Evolutionary conservation across 305 asterid genomes (phyloP).

Genomic region (Ajuga reptans): DNA sequence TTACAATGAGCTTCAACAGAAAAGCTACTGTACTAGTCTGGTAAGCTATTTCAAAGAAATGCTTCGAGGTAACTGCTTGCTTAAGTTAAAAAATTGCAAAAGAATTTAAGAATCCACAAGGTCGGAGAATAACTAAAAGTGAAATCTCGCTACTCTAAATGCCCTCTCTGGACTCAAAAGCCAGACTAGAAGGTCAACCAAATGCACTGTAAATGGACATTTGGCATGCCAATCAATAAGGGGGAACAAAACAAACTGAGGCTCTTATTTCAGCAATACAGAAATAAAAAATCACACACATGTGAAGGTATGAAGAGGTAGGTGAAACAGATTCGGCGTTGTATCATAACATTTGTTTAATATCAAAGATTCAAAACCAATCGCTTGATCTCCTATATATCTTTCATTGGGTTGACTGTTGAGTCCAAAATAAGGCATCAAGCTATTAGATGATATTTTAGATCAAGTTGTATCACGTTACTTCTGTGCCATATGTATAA

Average conservation of each 20-base stretch:
- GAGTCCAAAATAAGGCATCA: no score
- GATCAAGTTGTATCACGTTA: background rate
- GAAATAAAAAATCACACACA: background rate
- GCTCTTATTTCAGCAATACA: background rate
- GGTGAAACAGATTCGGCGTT: background rate
- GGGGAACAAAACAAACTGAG: background rate
- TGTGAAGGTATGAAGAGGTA: background rate
- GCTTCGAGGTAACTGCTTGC: background rate
- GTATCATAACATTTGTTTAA: conserved; percentile 1
- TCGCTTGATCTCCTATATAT: background rate
- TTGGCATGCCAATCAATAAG: background rate
- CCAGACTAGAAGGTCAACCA: background rate
- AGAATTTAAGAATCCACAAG: background rate
- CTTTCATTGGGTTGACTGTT: background rate
- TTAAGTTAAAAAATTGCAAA: background rate
- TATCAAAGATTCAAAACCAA: background rate
- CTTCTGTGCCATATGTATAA: background rate
- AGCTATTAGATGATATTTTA: no score
- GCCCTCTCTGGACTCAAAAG: conserved; percentile 1
- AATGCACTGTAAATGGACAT: conserved; percentile 5
- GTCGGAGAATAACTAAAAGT: background rate
- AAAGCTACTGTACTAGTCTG: background rate
- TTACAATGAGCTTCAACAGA: background rate
- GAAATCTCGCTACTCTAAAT: background rate
- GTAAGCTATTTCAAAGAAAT: conserved; percentile 7